A percentile compares a stretch with the other conserved stretches of the same genome.
These are phyloP conservation scores for Nepenthes mirabilis DNA, from an alignment of 148 eudicot genomes.

Conservation along the genomic window DNA sequence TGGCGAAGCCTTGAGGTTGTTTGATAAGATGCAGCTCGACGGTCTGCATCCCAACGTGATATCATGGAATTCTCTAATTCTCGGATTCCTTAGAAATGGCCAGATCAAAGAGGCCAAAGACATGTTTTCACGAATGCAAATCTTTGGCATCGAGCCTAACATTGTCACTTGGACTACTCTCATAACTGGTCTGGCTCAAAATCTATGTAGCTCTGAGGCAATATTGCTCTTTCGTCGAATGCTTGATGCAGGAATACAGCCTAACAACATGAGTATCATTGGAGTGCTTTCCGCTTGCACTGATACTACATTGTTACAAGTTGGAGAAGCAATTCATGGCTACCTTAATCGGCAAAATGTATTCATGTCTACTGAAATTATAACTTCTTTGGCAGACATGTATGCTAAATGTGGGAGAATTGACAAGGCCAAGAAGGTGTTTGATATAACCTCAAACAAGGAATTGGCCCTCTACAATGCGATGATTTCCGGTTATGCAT, in stretches of 20 bases:
- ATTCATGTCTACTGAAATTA: conserved; percentile 14
- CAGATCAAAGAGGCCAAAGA: conserved; percentile 30
- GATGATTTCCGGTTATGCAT: conserved; percentile 10
- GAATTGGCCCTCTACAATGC: neutral
- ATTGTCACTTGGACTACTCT: conserved; percentile 35
- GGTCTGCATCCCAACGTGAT: conserved; percentile 29
- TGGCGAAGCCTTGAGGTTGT: conserved; percentile 36
- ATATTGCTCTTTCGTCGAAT: conserved; percentile 22
- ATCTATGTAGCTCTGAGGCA: conserved; percentile 26
- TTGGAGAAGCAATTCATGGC: conserved; percentile 33
- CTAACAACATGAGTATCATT: conserved; percentile 25
- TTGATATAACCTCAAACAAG: conserved; percentile 17
- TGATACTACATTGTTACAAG: conserved; percentile 16
- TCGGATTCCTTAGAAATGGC: conserved; percentile 25
- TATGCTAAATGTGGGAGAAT: conserved; percentile 46
- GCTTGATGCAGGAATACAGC: conserved; percentile 27
- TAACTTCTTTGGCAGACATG: conserved; percentile 44
- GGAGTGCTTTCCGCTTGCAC: conserved; percentile 32
- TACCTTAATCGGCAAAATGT: conserved; percentile 16
- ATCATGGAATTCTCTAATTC: conserved; percentile 37
- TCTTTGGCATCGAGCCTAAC: conserved; percentile 25
- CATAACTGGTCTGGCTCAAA: conserved; percentile 31
- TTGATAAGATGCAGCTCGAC: conserved; percentile 34
- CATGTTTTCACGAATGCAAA: conserved; percentile 30
- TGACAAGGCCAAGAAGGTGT: conserved; percentile 20